phyloP scores from a whole-genome alignment of 2,329 filamentous ascomycete species.

The Nothopassalora personata region DNA sequence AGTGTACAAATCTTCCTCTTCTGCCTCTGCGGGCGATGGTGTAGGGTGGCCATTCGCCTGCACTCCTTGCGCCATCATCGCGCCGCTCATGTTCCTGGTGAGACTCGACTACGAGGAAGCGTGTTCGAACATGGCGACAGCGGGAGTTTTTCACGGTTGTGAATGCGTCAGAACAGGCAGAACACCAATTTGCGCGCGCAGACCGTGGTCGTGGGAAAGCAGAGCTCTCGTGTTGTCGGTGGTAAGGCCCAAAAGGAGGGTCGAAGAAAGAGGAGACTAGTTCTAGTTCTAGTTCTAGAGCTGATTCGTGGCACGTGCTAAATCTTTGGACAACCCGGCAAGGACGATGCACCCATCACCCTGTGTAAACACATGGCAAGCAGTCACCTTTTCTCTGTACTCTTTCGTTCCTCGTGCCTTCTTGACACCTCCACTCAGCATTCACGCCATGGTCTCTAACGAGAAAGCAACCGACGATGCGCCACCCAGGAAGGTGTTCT shows the following conservation, averaged over 20 bases:
- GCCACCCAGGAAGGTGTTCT: slow-evolving; percentile 48
- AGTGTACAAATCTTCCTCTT: slow-evolving; percentile 52
- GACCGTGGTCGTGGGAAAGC: background rate
- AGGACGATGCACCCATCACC: too few relatives aligned
- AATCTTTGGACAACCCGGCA: background rate
- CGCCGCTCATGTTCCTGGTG: background rate
- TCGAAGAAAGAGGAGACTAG: background rate
- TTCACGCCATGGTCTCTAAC: slow-evolving; percentile 5
- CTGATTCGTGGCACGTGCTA: background rate
- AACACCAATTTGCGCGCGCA: background rate
- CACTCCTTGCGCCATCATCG: slow-evolving; percentile 18
- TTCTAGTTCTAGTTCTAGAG: too few relatives aligned
- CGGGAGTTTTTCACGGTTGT: background rate
- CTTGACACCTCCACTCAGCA: background rate
- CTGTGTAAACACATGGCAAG: background rate
- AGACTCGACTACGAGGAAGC: slow-evolving; percentile 10
- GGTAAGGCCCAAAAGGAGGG: background rate
- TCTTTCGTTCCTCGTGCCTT: background rate
- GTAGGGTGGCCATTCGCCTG: slow-evolving; percentile 14
- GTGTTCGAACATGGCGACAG: slow-evolving; percentile 14
- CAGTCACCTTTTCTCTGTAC: background rate
- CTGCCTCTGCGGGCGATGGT: slow-evolving; percentile 20
- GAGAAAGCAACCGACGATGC: slow-evolving; percentile 6
- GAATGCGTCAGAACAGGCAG: background rate
- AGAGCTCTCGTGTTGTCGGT: background rate